These are phyloP conservation scores for Colletotrichum paranaense DNA, from an alignment of 2,329 filamentous ascomycete species.

Conservation along the genomic window DNA sequence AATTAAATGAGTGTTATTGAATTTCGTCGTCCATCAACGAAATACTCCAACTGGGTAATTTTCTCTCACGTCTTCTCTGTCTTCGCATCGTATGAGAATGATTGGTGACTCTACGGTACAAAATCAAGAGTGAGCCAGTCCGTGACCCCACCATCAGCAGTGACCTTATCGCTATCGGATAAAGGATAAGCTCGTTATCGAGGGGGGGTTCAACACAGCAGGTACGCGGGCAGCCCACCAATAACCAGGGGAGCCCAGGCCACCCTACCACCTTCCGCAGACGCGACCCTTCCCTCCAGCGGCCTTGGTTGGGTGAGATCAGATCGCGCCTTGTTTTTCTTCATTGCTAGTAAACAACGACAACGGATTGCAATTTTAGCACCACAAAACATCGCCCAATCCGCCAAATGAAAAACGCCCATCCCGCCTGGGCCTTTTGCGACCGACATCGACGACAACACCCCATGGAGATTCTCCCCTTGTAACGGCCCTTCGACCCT, in stretches of 20 bases:
- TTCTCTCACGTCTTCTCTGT: not conserved
- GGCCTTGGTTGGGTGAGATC: constrained; percentile 35
- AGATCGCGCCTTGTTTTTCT: constrained; percentile 37
- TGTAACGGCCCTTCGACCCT: constrained; percentile 23
- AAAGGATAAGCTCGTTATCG: constrained; percentile 19
- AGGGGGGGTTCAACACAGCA: not conserved
- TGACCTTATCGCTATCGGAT: constrained; percentile 24
- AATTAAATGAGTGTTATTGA: not conserved
- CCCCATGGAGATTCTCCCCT: constrained; percentile 21
- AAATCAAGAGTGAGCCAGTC: constrained; percentile 18
- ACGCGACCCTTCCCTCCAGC: constrained; percentile 27
- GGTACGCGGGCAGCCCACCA: not conserved
- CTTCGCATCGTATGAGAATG: constrained; percentile 23
- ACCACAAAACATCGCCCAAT: constrained; percentile 36
- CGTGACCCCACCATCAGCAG: constrained; percentile 24
- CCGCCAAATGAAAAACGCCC: constrained; percentile 25
- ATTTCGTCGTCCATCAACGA: not conserved
- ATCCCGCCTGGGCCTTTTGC: constrained; percentile 30
- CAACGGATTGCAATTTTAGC: constrained; percentile 35
- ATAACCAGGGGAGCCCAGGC: constrained; percentile 25
- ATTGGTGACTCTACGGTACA: constrained; percentile 14
- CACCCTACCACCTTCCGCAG: constrained; percentile 1
- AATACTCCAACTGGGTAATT: not conserved
- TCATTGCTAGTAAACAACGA: constrained; percentile 37
- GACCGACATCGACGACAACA: constrained; percentile 21